Conservation (phyloP, 2,329 filamentous ascomycete genomes). For the Zymoseptoria ardabiliae region DNA sequence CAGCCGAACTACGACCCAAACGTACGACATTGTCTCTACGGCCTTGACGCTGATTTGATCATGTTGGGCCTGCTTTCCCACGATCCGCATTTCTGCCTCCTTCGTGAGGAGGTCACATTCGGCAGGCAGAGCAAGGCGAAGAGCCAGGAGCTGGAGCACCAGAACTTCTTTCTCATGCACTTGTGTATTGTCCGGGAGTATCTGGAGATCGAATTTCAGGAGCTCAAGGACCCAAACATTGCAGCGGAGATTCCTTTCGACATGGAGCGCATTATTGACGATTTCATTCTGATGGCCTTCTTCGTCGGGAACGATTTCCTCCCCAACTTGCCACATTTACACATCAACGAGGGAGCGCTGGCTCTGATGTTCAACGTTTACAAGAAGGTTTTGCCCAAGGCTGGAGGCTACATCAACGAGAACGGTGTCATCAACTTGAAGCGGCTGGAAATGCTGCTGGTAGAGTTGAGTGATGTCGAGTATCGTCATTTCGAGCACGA, state of each 20-base stretch:
- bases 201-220: slow-evolving; percentile 92
- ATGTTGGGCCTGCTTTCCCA: slow-evolving; percentile 97
- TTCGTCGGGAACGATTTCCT: slow-evolving; percentile 99
- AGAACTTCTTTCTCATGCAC: slow-evolving; percentile 97
- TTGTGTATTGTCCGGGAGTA: slow-evolving; percentile 97
- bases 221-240: slow-evolving; percentile 65
- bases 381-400: slow-evolving; percentile 78
- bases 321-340: slow-evolving; percentile 87
- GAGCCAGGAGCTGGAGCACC: slow-evolving; percentile 93
- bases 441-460: slow-evolving; percentile 67
- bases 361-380: slow-evolving; percentile 97
- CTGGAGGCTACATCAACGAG: slow-evolving; percentile 94
- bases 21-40: slow-evolving; percentile 92
- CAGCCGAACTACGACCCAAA: slow-evolving; percentile 90
- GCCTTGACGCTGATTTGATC: slow-evolving; percentile 93
- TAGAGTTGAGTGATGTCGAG: slow-evolving; percentile 82
- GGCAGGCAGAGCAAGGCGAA: slow-evolving; percentile 80
- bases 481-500: slow-evolving; percentile 89
- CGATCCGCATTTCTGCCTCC: slow-evolving; percentile 93
- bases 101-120: slow-evolving; percentile 97
- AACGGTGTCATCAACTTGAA: slow-evolving; percentile 83
- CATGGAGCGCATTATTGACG: slow-evolving; percentile 93
- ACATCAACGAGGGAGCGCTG: slow-evolving; percentile 96
- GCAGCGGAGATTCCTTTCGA: slow-evolving; percentile 71
- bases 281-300: slow-evolving; percentile 99